Base-by-base conservation (phyloP, 148 eudicot species). In the Arctostaphylos glauca region DNA sequence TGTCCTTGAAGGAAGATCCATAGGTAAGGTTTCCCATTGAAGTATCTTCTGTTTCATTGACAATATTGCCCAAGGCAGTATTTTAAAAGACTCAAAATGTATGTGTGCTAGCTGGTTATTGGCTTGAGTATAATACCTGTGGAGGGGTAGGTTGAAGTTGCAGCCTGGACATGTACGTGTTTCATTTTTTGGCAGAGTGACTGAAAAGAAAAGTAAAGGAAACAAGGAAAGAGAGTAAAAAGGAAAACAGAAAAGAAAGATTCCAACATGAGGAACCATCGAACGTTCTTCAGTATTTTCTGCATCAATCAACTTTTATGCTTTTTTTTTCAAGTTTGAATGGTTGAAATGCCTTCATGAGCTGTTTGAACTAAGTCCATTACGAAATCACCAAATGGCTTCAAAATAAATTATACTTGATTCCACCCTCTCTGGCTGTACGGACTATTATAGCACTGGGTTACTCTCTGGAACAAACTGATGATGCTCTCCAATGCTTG, bases 1-100 rank as follows among this genome's bases (percentile, higher is more conserved):
- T 85, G 99, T 96, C 83, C 98, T 96, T 74, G 96, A 94, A 88
- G 99, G 99, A 83, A 92, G 97, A 89, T 76, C 91, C 71, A 84
- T 94, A 83, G 98, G 99, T 94, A 82, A 86, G 92, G 81, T 59
- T 62, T 31, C 49, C 41, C 5, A 0, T 44, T n/a, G 70, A 19
- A 43, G 48, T 58, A 9, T 78, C 52, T 78, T 56, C 18, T 78
- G 48, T 78, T 78, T 66, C 16, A 41, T 19, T 16, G n/a, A 25
- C 52, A 52, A 76, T 13, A 14, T 25, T 52, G 18, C 44, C 79
- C 9, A 9, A 52, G 52, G 52, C 44, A 25, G 43, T 25, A 2
- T 54, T 55, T 21, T 31, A 31, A 31, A 31, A 31, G 38, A 31
- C 38, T 55, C 48, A 15, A 53, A 6, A 77, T 15, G 10, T 38